Percentiles rank a stretch among this genome's conserved stretches.
Conservation (phyloP, 441 rosid species). For the Theobroma grandiflorum region DNA sequence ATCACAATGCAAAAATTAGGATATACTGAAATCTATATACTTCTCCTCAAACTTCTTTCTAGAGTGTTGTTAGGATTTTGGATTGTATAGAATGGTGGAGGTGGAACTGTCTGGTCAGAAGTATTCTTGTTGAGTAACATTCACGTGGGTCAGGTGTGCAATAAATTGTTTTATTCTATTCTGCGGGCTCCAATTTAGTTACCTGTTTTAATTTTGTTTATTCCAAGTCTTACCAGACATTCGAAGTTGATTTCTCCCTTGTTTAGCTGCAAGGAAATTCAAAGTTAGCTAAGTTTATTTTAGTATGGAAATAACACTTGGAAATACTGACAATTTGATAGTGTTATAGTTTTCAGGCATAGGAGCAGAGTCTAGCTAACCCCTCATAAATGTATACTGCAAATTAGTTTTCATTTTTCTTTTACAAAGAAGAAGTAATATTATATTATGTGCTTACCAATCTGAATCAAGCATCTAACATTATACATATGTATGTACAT, state of each 20-base stretch:
- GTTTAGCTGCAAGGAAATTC: conserved; percentile 9
- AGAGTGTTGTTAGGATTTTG: neutral
- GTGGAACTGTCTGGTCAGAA: neutral
- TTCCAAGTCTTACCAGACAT: conserved; percentile 2
- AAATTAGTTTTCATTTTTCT: too few relatives aligned
- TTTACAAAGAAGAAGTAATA: too few relatives aligned
- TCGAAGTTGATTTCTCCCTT: neutral
- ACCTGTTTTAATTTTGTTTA: conserved; percentile 8
- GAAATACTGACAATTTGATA: conserved; percentile 11
- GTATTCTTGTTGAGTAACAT: neutral
- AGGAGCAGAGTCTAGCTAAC: too few relatives aligned
- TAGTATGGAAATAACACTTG: neutral
- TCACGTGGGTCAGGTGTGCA: neutral
- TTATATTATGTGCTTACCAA: neutral
- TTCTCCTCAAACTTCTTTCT: neutral
- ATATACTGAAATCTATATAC: neutral
- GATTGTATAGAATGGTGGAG: neutral
- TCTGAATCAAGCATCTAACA: neutral
- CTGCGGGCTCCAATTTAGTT: neutral
- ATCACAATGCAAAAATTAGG: neutral
- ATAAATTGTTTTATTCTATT: neutral
- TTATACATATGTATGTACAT: neutral
- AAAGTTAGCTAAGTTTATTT: conserved; percentile 16
- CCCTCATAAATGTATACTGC: too few relatives aligned
- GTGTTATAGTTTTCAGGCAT: neutral